phyloP scores from a whole-genome alignment of 441 rosid genomes.

The Syzygium malaccense region DNA sequence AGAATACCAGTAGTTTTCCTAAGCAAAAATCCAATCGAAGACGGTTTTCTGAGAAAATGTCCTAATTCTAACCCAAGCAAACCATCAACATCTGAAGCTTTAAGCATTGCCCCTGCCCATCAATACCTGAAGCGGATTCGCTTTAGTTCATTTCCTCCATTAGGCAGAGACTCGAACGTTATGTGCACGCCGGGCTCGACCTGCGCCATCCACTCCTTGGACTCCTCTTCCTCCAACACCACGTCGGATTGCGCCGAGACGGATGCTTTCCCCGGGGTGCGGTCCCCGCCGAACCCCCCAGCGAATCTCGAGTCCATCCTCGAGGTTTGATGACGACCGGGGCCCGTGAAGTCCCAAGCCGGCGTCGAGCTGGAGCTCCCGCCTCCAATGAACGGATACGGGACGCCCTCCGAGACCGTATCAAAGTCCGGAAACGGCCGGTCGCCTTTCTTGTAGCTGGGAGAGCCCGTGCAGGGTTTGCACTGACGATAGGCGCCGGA shows the following conservation, averaged over 20 bases:
- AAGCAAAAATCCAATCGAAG: background rate
- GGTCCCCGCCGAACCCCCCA: conserved; percentile 32
- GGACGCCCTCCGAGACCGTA: conserved; percentile 70
- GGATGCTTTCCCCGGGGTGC: conserved; percentile 30
- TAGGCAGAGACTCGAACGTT: conserved; percentile 87
- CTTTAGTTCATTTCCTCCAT: conserved; percentile 92
- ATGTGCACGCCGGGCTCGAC: conserved; percentile 99
- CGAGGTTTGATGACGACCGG: conserved; percentile 30
- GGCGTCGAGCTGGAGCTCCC: conserved; percentile 93
- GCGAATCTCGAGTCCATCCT: conserved; percentile 46
- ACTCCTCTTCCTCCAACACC: conserved; percentile 70
- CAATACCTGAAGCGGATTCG: conserved; percentile 91
- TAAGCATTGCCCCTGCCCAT: background rate
- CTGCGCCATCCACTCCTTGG: conserved; percentile 99
- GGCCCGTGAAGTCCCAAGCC: conserved; percentile 87
- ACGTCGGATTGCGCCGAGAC: conserved; percentile 65
- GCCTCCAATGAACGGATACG: conserved; percentile 63
- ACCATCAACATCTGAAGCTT: background rate
- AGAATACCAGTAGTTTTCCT: background rate
- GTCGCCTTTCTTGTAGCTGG: conserved; percentile 54
- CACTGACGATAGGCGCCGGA: conserved; percentile 79
- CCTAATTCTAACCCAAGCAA: background rate
- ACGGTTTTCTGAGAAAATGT: background rate
- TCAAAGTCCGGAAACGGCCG: conserved; percentile 65
- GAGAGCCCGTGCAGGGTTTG: conserved; percentile 74